A percentile compares a stretch with the other conserved stretches of the same genome.
Evolutionary conservation across 2,329 filamentous ascomycete genomes (phyloP).

Genomic region (Aotearoamyces nothofagi): DNA sequence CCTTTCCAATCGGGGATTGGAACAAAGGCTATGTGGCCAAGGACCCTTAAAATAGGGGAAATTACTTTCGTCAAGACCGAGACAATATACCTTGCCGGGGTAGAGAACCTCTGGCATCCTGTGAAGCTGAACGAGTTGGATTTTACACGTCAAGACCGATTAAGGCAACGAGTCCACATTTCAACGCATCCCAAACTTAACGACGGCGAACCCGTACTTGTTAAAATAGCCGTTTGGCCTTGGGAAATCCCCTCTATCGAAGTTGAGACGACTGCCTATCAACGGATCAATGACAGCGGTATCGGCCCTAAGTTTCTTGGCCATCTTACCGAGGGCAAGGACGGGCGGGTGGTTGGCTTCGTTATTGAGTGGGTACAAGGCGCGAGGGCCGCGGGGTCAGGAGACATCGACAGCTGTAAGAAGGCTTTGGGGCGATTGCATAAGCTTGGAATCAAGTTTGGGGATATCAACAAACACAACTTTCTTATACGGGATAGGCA

Average conservation of each 20-base stretch:
- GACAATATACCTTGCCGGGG: too few relatives aligned
- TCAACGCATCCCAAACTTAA: too few relatives aligned
- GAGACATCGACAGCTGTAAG: conserved; percentile 17
- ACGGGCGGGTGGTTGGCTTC: conserved; percentile 21
- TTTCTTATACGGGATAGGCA: too few relatives aligned
- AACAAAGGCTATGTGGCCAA: too few relatives aligned
- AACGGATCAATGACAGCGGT: conserved; percentile 1
- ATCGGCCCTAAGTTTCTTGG: conserved; percentile 21
- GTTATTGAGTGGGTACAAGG: conserved; percentile 21
- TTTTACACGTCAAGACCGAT: too few relatives aligned
- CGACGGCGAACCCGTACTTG: too few relatives aligned
- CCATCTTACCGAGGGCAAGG: conserved; percentile 21
- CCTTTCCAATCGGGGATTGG: too few relatives aligned
- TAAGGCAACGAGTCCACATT: too few relatives aligned
- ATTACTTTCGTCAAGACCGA: too few relatives aligned
- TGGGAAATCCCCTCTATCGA: conserved; percentile 11
- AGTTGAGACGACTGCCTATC: conserved; percentile 11
- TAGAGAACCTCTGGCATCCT: too few relatives aligned
- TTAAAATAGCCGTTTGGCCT: conserved; percentile 12
- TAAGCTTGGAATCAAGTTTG: conserved; percentile 18
- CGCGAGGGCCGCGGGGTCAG: conserved; percentile 13
- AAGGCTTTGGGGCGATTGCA: conserved; percentile 15
- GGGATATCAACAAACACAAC: conserved; percentile 24
- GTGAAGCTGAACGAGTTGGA: too few relatives aligned
- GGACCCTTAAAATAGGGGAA: too few relatives aligned